Evolutionary conservation across 805 yeast species (phyloP).

Genomic region (Komagataella mondaviorum): DNA sequence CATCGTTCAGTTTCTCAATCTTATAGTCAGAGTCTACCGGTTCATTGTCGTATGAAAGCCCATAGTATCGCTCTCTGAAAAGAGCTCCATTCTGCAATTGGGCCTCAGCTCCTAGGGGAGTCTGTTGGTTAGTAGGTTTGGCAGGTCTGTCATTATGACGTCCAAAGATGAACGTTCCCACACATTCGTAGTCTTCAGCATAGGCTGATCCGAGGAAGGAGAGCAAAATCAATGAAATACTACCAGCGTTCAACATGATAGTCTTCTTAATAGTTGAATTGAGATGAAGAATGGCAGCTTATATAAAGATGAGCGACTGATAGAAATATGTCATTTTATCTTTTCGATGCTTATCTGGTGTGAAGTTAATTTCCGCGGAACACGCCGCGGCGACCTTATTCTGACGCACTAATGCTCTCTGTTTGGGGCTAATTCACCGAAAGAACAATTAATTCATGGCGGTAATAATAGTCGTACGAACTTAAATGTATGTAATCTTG

Average conservation of each 20-base stretch:
- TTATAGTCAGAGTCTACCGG: conserved; percentile 14
- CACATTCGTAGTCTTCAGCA: conserved; percentile 13
- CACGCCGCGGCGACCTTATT: too few relatives aligned
- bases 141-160: conserved; percentile 36
- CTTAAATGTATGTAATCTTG: too few relatives aligned
- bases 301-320: conserved; percentile 1
- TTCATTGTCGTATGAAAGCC: conserved; percentile 13
- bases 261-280: background rate
- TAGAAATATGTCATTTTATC: background rate
- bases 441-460: too few relatives aligned
- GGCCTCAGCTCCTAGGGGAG: conserved; percentile 27
- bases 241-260: background rate
- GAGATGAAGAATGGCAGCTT: conserved; percentile 4
- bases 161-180: conserved; percentile 31
- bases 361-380: too few relatives aligned
- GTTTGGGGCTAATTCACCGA: too few relatives aligned
- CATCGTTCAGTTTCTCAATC: conserved; percentile 17
- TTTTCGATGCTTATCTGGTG: too few relatives aligned
- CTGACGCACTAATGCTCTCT: too few relatives aligned
- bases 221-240: background rate
- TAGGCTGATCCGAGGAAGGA: conserved; percentile 1
- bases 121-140: conserved; percentile 28
- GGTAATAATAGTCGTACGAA: too few relatives aligned
- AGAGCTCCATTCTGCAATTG: conserved; percentile 24
- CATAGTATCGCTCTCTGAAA: conserved; percentile 29